Evolutionary conservation across 257 asterid genomes (phyloP), one percentile per base, ranked within the genome.

Genomic region (Fraxinus pennsylvanica): DNA sequence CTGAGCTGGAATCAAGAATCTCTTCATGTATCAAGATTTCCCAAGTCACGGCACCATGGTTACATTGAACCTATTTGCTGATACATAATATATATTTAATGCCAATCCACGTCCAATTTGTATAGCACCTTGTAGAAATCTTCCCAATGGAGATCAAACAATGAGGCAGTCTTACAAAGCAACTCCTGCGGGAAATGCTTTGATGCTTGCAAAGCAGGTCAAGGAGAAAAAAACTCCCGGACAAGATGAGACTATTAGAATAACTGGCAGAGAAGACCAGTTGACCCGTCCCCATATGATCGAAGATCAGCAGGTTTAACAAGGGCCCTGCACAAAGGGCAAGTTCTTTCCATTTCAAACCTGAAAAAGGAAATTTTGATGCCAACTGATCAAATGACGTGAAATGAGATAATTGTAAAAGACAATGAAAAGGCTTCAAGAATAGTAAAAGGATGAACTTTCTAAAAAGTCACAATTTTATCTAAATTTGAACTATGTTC

Each of bases 301-400:
- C 81, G 88, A 57, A 93, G 90, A 85, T 91, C 97, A 73, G 92
- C 94, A 73, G 96, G 90, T 81, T 91, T 89, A 81, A 93, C 96
- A 80, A 91, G 78, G 38, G 97, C 96, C 86, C 97, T 86, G 84
- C 97, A 93, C 73, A 93, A 78, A 38, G 97, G 97, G 84, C 97
- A 93, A 38, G 94, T 90, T 85, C 96, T 84, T 78, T 92, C 97
- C 85, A 96, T 80, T 82, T 93, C 97, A 77, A 93, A 91, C 97
- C 97, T 91, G 92, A 79, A 39, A 77, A 14, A 67, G 80, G 45
- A 30, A 76, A 52, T 12, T 0, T 33, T 21, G 66, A 57, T 57
- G 66, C 27, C 66, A 25, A 61, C 33, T 22, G 15, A 9, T 61
- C 68, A 61, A 61, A 61, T 22, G 6, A 61, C 17, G 68, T 21